Base-by-base conservation (phyloP, 805 yeast genomes). In the Vanderwaltozyma yarrowii region DNA sequence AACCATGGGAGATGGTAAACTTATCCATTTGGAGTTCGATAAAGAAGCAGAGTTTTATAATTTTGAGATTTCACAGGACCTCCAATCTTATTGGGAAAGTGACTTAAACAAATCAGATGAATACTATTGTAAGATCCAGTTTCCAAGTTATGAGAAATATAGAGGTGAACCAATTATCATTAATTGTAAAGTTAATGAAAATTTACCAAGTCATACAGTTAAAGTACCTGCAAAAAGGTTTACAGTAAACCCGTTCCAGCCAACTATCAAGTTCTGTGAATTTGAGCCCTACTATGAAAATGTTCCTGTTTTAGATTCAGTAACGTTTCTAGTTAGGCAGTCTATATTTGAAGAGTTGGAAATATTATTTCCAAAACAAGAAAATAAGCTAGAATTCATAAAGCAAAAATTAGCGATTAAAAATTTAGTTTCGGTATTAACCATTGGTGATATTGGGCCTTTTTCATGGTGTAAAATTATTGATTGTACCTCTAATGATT, bases 331-430 rank as follows among this genome's bases (percentile, higher is more conserved):
- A 8, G 24, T 54, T 7, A 46, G 45, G 16, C 35, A 39, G 0
- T 30, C 38, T 14, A 33, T 58, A 13, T 57, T 53, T 36, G 48
- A 47, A 23, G 51, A 47, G 18, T 28, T 58, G 11, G 36, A 37
- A 26, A 29, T 37, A 14, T 32, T 52, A 12, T 36, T 44, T 2
- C 21, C 41, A 5, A 33, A 42, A 5, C 28, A 38, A 3, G n/a
- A 6, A 8, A 52, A 56, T 12, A 40, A 47, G 19, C 25, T 46
- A 11, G 35, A 45, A 16, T 57, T 56, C 30, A 17, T 58, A 7
- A 40, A 38, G 8, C n/a, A 41, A 15, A 58, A 54, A 35, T 53
- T 43, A 31, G 42, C 43, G 8, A 33, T 58, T 2, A 29, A 32
- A 5, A 19, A 43, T 31, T 19, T 20, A 8, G 25, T 18, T 26